Percentiles rank a stretch among this genome's conserved stretches.
Conservation (phyloP, 2,329 filamentous ascomycete genomes). For the Fusarium coffeatum region DNA sequence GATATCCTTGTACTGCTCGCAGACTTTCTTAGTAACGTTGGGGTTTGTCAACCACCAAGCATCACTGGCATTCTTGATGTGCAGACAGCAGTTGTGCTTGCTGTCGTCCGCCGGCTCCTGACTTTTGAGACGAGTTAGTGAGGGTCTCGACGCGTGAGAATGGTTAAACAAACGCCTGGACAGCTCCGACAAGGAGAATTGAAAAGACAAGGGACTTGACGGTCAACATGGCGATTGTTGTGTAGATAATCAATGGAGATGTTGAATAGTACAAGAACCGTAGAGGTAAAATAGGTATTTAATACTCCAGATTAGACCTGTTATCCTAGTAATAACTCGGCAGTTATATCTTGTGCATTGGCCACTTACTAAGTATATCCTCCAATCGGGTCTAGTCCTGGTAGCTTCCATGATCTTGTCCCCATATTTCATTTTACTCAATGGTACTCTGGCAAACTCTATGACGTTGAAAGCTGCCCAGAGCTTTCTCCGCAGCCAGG, state of each 20-base stretch:
- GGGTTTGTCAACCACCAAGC: background rate
- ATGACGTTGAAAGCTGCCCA: background rate
- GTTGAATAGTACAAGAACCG: too few relatives aligned
- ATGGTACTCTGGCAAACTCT: accelerated
- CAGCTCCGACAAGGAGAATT: background rate
- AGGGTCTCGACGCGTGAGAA: too few relatives aligned
- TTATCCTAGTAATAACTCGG: background rate
- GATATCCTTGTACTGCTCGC: background rate
- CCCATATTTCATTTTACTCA: background rate
- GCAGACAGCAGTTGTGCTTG: background rate
- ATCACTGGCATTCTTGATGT: background rate
- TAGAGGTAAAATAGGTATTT: background rate
- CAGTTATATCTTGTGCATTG: background rate
- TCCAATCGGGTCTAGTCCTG: background rate
- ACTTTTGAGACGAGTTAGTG: background rate
- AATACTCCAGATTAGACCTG: background rate
- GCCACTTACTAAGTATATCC: background rate
- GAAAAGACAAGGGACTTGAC: background rate
- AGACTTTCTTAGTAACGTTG: accelerated
- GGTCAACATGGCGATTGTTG: background rate
- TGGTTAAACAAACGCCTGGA: background rate
- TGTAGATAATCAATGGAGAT: accelerated
- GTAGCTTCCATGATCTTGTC: background rate
- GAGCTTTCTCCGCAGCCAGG: too few relatives aligned
- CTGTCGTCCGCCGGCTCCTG: background rate